Evolutionary conservation across 2,329 filamentous ascomycete species (phyloP).

Genomic region (Xylaria sp.): DNA sequence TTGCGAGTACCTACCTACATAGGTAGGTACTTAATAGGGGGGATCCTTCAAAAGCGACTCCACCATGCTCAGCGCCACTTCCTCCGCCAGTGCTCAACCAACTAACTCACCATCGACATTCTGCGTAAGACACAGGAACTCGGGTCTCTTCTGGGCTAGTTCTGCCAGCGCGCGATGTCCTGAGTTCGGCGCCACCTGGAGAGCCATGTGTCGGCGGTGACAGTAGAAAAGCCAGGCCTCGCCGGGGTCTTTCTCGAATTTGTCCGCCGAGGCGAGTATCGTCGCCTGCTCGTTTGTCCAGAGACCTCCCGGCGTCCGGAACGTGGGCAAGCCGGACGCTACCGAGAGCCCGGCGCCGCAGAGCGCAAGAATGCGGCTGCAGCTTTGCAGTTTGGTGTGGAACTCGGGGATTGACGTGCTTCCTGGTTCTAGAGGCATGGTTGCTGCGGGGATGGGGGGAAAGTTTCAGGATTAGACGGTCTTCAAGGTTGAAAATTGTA

Average conservation of each 20-base stretch:
- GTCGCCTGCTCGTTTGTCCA: conserved; percentile 82
- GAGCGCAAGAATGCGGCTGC: conserved; percentile 63
- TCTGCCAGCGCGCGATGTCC: conserved; percentile 82
- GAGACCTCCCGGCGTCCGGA: conserved; percentile 76
- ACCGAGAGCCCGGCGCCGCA: conserved; percentile 69
- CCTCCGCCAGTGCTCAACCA: not conserved
- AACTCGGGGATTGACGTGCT: conserved; percentile 40
- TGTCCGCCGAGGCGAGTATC: conserved; percentile 75
- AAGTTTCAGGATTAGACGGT: not conserved
- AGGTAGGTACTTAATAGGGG: not conserved
- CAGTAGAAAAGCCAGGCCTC: conserved; percentile 92
- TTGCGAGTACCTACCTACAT: not conserved
- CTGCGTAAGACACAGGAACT: conserved; percentile 82
- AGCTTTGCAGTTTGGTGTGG: conserved; percentile 51
- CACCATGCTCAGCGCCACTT: not conserved
- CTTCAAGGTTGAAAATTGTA: not conserved
- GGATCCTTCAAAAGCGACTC: not conserved
- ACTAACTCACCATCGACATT: conserved; percentile 77
- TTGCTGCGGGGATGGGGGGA: not conserved
- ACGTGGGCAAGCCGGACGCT: conserved; percentile 73
- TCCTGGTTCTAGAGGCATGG: conserved; percentile 15
- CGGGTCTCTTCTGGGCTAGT: conserved; percentile 68
- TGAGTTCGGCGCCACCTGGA: conserved; percentile 77
- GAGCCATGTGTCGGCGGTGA: conserved; percentile 79
- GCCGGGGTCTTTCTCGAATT: conserved; percentile 76